These are phyloP conservation scores for Populus alba DNA, from an alignment of 345 rosid genomes.

Conservation along the genomic window DNA sequence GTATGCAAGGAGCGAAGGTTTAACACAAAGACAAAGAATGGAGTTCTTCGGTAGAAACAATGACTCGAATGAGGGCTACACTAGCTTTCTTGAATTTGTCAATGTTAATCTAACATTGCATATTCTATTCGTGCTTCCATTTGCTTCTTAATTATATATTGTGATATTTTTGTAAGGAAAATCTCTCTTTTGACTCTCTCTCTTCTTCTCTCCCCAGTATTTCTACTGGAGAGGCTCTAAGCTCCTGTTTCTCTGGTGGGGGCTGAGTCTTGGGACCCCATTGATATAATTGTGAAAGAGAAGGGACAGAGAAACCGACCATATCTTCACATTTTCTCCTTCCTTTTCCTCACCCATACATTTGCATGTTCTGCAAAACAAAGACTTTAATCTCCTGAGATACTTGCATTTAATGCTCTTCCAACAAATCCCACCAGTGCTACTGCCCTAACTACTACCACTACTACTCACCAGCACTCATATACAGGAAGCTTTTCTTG, in stretches of 20 bases:
- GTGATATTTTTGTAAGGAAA: not conserved
- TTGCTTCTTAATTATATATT: not conserved
- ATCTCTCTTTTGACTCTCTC: conserved; percentile 28
- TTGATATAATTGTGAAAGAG: conserved; percentile 24
- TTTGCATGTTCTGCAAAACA: conserved; percentile 46
- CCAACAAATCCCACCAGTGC: conserved; percentile 17
- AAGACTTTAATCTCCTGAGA: conserved; percentile 21
- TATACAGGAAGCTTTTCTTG: not conserved
- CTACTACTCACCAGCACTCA: not conserved
- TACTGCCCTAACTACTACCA: conserved; percentile 3
- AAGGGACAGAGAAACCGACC: conserved; percentile 44
- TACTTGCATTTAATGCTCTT: conserved; percentile 49
- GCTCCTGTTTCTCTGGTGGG: conserved; percentile 30
- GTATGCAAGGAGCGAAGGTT: conserved; percentile 18
- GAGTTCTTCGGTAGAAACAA: conserved; percentile 22
- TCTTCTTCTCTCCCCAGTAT: conserved; percentile 4
- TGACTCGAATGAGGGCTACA: conserved; percentile 1
- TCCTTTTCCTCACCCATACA: conserved; percentile 43
- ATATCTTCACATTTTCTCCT: conserved; percentile 27
- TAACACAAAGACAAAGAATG: conserved; percentile 11
- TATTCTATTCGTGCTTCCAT: not conserved
- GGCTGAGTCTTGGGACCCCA: conserved; percentile 34
- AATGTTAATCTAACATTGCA: not conserved
- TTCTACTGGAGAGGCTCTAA: not conserved
- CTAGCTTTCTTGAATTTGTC: conserved; percentile 4